Base-by-base conservation (phyloP, 208 protist species). In the Eutreptiella sp. region DNA sequence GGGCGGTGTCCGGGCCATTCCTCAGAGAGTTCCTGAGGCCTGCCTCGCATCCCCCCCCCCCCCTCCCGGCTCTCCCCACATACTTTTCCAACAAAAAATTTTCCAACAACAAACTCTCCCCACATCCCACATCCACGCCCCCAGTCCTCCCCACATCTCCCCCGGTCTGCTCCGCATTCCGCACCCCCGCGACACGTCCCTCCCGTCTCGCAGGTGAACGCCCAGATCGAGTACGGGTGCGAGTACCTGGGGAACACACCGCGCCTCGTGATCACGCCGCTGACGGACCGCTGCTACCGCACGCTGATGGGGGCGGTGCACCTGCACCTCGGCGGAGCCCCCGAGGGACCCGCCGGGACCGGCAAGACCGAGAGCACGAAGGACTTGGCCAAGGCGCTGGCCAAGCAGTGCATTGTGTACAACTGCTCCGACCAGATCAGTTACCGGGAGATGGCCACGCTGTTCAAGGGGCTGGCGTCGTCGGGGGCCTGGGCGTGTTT, bases 311-410 rank as follows among this genome's bases (percentile, higher is more conserved):
- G 90, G 46, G 92, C 94, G 19, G 76, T 98, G 19, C 92, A 96
- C 61, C 74, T 98, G 27, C 89, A 93, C 68, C 91, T 96, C 63
- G 93, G 94, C 38, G 94, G 94, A 39, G 88, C 90, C 0, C 96
- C 96, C 0, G 91, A 94, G 41, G 95, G 95, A 2, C 95, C 95
- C 28, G 95, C 92, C 19, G 94, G 94, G 23, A 97, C 94, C 21
- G 94, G 94, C 28, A 98, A 98, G 77, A 98, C 94, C 14, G 95
- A 98, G 73, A 97, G 93, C n/a, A 95, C 92, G n/a, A 98, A 98
- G 75, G 94, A 98, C 76, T 76, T 98, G 5, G 84, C 87, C 62
- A 93, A 93, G 79, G 87, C 87, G 11, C 69, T 98, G 4, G 92
- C 85, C 24, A 96, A 94, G 73, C 89, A 95, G 59, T 92, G 87